phyloP scores from a whole-genome alignment of 2,329 filamentous ascomycete species.

The Colletotrichum trifolii region DNA sequence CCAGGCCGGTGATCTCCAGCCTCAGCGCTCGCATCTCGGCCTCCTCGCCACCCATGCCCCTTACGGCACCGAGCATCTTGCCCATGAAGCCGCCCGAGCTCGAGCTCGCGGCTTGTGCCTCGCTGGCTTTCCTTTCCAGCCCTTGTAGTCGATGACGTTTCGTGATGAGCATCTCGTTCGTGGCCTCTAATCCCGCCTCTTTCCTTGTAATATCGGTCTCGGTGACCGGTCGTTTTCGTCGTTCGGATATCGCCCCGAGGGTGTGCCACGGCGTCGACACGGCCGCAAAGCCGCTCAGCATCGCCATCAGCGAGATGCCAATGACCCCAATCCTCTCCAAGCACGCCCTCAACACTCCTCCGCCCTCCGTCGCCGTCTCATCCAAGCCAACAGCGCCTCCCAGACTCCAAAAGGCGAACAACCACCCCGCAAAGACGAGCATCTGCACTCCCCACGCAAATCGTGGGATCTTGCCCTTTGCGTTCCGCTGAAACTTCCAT shows the following conservation, averaged over 20 bases:
- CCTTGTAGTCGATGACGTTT: constrained; percentile 79
- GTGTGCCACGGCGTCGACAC: constrained; percentile 89
- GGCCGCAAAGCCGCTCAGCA: constrained; percentile 90
- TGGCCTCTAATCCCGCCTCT: constrained; percentile 80
- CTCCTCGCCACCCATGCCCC: constrained; percentile 71
- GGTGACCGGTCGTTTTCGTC: constrained; percentile 67
- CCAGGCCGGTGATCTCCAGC: constrained; percentile 82
- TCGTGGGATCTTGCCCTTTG: constrained; percentile 66
- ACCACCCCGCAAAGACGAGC: constrained; percentile 73
- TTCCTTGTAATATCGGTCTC: constrained; percentile 82
- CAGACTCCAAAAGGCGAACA: constrained; percentile 81
- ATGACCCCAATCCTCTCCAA: constrained; percentile 82
- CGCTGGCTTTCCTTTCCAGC: constrained; percentile 71
- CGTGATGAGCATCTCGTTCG: constrained; percentile 80
- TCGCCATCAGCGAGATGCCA: constrained; percentile 86
- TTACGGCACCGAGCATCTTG: constrained; percentile 78
- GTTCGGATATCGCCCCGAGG: constrained; percentile 71
- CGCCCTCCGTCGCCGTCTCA: constrained; percentile 39
- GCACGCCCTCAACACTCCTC: constrained; percentile 62
- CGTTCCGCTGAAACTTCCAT: constrained; percentile 70
- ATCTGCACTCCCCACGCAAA: constrained; percentile 73
- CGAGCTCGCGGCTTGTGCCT: constrained; percentile 52
- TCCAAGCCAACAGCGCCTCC: constrained; percentile 67
- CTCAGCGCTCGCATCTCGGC: constrained; percentile 70
- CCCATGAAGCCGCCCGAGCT: constrained; percentile 70